phyloP scores from a whole-genome alignment of 1,284 basidiomycete species.

The Macrocystidia cucumis region DNA sequence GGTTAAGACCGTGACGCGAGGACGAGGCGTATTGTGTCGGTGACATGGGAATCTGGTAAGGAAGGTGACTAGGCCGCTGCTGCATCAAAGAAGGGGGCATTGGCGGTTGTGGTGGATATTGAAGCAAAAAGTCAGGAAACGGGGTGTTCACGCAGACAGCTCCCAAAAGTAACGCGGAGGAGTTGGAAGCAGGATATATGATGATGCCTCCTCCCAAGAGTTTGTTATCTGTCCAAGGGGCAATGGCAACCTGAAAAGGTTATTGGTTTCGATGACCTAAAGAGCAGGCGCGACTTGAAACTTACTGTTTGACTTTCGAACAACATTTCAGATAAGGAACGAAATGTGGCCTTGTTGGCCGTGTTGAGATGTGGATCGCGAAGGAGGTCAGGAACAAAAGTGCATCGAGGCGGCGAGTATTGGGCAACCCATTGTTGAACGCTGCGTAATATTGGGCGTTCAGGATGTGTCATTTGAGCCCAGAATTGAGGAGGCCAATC shows the following conservation, averaged over 20 bases:
- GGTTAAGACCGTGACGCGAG: conserved; percentile 16
- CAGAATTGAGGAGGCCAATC: conserved; percentile 48
- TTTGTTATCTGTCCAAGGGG: conserved; percentile 42
- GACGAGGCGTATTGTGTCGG: conserved; percentile 19
- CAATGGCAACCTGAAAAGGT: conserved; percentile 40
- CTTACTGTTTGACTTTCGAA: conserved; percentile 46
- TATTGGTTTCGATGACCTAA: conserved; percentile 3
- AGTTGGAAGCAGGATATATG: conserved; percentile 49
- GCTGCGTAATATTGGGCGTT: conserved; percentile 34
- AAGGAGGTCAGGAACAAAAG: conserved; percentile 55
- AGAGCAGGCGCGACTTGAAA: conserved; percentile 9
- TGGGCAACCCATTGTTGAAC: conserved; percentile 42
- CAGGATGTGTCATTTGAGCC: conserved; percentile 33
- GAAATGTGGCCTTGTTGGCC: conserved; percentile 46
- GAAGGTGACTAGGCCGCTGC: conserved; percentile 12
- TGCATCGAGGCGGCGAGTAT: conserved; percentile 41
- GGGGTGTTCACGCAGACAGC: conserved; percentile 42
- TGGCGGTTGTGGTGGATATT: conserved; percentile 19
- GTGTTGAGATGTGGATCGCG: conserved; percentile 36
- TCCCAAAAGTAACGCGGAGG: conserved; percentile 48
- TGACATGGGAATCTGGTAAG: conserved; percentile 20
- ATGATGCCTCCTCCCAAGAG: conserved; percentile 47
- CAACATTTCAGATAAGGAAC: conserved; percentile 41
- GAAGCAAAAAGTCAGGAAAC: conserved; percentile 45
- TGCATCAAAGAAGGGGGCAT: conserved; percentile 20